These are phyloP conservation scores for Trametes cinnabarina DNA, from an alignment of 768 basidiomycete genomes.

Conservation along the genomic window DNA sequence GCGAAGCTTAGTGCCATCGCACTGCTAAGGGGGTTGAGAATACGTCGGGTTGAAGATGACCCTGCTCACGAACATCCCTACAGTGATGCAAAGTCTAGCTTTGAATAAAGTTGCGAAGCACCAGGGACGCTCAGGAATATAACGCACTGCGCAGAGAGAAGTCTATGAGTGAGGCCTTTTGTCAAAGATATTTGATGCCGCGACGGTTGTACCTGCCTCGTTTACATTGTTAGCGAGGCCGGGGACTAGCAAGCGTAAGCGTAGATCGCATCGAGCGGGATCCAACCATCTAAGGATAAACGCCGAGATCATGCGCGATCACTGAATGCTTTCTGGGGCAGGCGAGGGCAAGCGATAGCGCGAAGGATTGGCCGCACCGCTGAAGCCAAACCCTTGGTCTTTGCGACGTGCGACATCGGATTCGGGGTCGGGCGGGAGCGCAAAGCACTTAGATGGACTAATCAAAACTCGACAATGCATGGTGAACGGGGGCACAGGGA, in stretches of 20 bases:
- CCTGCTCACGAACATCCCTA: background rate
- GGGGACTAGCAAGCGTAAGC: slow-evolving; percentile 1
- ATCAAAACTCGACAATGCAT: slow-evolving; percentile 2
- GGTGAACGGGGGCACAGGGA: background rate
- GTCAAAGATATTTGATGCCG: slow-evolving; percentile 10
- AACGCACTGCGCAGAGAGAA: slow-evolving; percentile 5
- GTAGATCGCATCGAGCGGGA: slow-evolving; percentile 6
- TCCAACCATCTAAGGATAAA: slow-evolving; percentile 13
- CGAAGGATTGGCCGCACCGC: background rate
- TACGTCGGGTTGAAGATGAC: background rate
- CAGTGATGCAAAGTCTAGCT: background rate
- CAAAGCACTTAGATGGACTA: background rate
- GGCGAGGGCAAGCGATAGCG: no score
- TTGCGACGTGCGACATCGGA: background rate
- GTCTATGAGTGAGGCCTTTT: background rate
- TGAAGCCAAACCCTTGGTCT: background rate
- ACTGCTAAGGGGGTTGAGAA: background rate
- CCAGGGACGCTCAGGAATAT: background rate
- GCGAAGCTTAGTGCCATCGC: background rate
- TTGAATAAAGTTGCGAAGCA: slow-evolving; percentile 2
- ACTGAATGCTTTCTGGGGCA: background rate
- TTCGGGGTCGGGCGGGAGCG: background rate
- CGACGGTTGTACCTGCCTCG: slow-evolving; percentile 7
- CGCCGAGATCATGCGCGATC: slow-evolving; percentile 2
- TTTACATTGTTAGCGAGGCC: slow-evolving; percentile 1